Evolutionary conservation across 2,329 filamentous ascomycete species (phyloP).

Genomic region (Colletotrichum musicola): DNA sequence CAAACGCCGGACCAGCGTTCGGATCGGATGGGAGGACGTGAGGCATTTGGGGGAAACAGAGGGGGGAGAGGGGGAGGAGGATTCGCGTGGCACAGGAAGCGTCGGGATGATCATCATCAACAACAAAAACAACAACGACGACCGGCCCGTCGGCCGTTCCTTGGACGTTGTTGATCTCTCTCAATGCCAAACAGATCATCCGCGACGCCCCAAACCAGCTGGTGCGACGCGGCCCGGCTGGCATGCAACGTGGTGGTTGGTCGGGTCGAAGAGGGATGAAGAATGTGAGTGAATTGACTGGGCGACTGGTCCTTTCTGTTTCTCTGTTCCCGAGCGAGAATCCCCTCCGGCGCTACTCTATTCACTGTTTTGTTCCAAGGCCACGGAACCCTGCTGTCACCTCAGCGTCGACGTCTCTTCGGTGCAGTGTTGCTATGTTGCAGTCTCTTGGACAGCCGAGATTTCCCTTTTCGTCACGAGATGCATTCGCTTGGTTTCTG

Average conservation of each 20-base stretch:
- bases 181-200: constrained; percentile 7
- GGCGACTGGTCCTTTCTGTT: background rate
- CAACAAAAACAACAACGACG: background rate
- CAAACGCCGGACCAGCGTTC: background rate
- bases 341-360: no score
- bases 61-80: background rate
- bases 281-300: background rate
- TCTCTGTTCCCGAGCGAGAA: background rate
- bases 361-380: no score
- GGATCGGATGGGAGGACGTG: no score
- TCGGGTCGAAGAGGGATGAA: background rate
- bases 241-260: background rate
- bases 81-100: constrained; percentile 21
- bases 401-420: background rate
- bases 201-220: background rate
- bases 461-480: constrained; percentile 1
- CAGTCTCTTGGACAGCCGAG: background rate
- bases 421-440: background rate
- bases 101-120: constrained; percentile 4
- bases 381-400: background rate
- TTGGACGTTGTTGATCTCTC: constrained; percentile 5
- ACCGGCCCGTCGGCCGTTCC: background rate
- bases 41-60: background rate
- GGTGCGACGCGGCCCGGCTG: constrained; percentile 15
- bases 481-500: background rate